A percentile compares a stretch with the other conserved stretches of the same genome.
phyloP scores from a whole-genome alignment of 208 protist genomes.

The Trypanosoma boissoni region DNA sequence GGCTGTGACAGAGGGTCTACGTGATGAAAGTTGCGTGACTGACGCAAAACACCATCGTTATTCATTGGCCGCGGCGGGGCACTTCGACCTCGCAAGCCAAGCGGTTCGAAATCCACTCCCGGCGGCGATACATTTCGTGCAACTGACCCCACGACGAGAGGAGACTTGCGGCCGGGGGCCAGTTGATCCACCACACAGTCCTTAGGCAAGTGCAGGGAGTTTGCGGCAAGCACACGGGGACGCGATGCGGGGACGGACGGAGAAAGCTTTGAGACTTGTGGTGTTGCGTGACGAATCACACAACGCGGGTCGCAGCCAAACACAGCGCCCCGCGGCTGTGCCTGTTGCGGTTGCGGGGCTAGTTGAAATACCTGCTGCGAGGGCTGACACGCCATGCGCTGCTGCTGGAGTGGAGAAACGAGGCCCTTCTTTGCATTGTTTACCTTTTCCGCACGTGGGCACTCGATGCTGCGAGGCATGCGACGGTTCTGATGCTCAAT shows the following conservation, averaged over 20 bases:
- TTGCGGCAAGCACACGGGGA: constrained; percentile 8
- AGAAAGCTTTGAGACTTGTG: too few relatives aligned
- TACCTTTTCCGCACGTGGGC: constrained; percentile 2
- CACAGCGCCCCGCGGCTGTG: constrained; percentile 8
- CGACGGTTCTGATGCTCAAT: constrained; percentile 43
- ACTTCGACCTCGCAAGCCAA: background rate
- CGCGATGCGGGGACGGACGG: too few relatives aligned
- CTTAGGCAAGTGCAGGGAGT: constrained; percentile 7
- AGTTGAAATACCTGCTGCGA: constrained; percentile 6
- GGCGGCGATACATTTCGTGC: too few relatives aligned
- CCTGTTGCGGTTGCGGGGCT: constrained; percentile 20
- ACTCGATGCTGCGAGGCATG: too few relatives aligned
- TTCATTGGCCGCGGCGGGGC: background rate
- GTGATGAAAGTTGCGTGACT: background rate
- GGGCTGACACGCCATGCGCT: background rate
- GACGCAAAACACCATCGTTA: background rate
- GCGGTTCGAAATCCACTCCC: too few relatives aligned
- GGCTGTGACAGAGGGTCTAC: background rate
- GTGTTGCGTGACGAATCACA: too few relatives aligned
- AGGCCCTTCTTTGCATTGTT: background rate
- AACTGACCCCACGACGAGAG: too few relatives aligned
- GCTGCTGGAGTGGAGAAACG: constrained; percentile 39
- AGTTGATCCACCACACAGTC: too few relatives aligned
- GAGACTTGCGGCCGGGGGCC: too few relatives aligned
- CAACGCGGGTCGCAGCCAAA: constrained; percentile 35